Base-by-base conservation (phyloP, 352 stramenopile species). In the Phytopythium mirpurense region DNA sequence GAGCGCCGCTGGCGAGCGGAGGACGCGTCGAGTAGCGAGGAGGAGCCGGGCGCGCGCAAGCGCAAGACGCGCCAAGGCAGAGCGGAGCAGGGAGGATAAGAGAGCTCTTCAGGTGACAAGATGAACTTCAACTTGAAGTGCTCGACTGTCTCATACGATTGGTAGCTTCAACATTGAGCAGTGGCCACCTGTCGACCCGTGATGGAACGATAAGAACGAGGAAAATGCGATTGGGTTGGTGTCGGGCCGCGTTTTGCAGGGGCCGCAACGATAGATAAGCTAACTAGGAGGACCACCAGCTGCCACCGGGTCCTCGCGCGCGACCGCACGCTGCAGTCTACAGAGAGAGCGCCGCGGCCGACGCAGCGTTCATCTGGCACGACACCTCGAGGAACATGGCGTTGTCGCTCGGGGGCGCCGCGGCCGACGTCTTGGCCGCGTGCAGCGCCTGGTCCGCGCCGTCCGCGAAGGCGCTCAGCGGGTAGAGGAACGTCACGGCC, bases 401-500 rank as follows among this genome's bases (percentile, higher is more conserved):
- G 56, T 88, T 74, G 48, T 44, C 35, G 32, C 48, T 16, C 19
- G 66, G 69, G 2, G 41, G 31, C 11, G 24, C 44, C 10, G 41
- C 34, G 19, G 58, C 57, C 14, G 56, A 47, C 21, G 60, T 51
- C 21, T 59, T 54, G 27, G 68, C 69, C 44, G 57, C 60, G 38
- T n/a, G 27, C 23, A 65, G 69, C 44, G 71, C 69, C 53, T 75
- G 57, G 27, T 86, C 78, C 21, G 41, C 41, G 48, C 48, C 32
- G 26, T 69, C 64, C 3, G 72, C 73, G 56, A 90, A 91, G 18
- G 81, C 83, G 40, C 77, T 86, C 68, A 93, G 67, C n/a, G 83
- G 83, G 56, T 93, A 93, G 24, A 93, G 51, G 62, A 93, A 93
- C 63, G 80, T 88, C 51, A 93, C 70, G 46, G 80, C 84, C 69